These are phyloP conservation scores for Phytophthora hibernalis DNA, from an alignment of 352 stramenopile species.

Conservation along the genomic window DNA sequence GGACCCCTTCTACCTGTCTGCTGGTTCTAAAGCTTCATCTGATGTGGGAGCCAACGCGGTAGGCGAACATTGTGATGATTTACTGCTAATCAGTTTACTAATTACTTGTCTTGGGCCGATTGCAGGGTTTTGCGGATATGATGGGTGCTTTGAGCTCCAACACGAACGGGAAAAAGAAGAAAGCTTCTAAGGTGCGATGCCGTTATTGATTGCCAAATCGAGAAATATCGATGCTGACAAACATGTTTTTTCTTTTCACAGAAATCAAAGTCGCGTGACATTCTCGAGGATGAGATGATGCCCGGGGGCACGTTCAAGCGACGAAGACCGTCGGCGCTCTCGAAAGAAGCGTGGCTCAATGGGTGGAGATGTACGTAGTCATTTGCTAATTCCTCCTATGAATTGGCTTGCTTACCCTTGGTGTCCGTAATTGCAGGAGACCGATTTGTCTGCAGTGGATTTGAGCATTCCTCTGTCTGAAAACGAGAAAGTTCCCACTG, in stretches of 20 bases:
- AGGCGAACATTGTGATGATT: slow-evolving; percentile 1
- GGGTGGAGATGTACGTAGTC: slow-evolving; percentile 47
- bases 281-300: slow-evolving; percentile 84
- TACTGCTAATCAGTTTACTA: slow-evolving; percentile 4
- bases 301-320: slow-evolving; percentile 76
- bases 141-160: slow-evolving; percentile 76
- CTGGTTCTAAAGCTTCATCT: slow-evolving; percentile 21
- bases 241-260: slow-evolving; percentile 5
- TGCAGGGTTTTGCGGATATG: slow-evolving; percentile 77
- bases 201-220: neutral
- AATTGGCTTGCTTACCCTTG: neutral
- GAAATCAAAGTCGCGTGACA: slow-evolving; percentile 56
- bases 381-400: neutral
- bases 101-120: slow-evolving; percentile 9
- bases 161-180: slow-evolving; percentile 77
- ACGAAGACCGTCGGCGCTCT: slow-evolving; percentile 63
- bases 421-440: slow-evolving; percentile 46
- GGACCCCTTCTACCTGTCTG: slow-evolving; percentile 85
- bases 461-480: slow-evolving; percentile 79
- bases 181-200: slow-evolving; percentile 57
- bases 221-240: slow-evolving; percentile 5
- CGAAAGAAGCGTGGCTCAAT: slow-evolving; percentile 56
- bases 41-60: slow-evolving; percentile 52
- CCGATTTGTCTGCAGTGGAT: slow-evolving; percentile 77
- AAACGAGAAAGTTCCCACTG: slow-evolving; percentile 79